A percentile compares a stretch with the other conserved stretches of the same genome.
Evolutionary conservation across 2,329 filamentous ascomycete genomes (phyloP).

Genomic region (Xylariales sp.): DNA sequence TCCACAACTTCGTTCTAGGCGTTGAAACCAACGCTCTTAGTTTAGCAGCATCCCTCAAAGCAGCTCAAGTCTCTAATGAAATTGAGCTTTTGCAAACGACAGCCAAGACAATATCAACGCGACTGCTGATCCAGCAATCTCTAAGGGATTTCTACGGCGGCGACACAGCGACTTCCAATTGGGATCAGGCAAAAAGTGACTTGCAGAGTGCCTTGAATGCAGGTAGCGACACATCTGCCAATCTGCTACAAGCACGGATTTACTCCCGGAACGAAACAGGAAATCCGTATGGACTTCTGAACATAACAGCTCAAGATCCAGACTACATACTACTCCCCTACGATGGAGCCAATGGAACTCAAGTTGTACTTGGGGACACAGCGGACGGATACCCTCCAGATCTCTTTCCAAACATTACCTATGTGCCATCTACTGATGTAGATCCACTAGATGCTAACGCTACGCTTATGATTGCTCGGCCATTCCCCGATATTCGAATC

Average conservation of each 20-base stretch:
- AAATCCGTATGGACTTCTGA: slow-evolving; percentile 46
- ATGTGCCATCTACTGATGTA: slow-evolving; percentile 38
- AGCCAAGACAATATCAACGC: slow-evolving; percentile 66
- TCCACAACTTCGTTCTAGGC: slow-evolving; percentile 47
- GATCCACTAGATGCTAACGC: slow-evolving; percentile 37
- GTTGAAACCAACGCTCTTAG: slow-evolving; percentile 60
- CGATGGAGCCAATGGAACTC: slow-evolving; percentile 48
- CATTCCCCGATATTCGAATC: slow-evolving; percentile 46
- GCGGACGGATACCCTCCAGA: slow-evolving; percentile 64
- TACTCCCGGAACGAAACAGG: slow-evolving; percentile 66
- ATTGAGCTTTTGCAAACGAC: slow-evolving; percentile 75
- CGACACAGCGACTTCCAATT: slow-evolving; percentile 56
- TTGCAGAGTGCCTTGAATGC: slow-evolving; percentile 65
- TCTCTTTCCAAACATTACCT: slow-evolving; percentile 78
- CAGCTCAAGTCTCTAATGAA: slow-evolving; percentile 73
- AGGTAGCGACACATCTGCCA: slow-evolving; percentile 43
- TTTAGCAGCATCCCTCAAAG: slow-evolving; percentile 81
- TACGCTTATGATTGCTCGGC: slow-evolving; percentile 38
- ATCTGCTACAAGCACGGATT: slow-evolving; percentile 67
- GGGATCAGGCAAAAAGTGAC: slow-evolving; percentile 57
- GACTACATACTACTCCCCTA: slow-evolving; percentile 60
- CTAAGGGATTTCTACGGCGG: slow-evolving; percentile 48
- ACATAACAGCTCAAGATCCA: slow-evolving; percentile 50
- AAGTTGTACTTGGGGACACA: slow-evolving; percentile 56
- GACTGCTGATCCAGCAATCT: slow-evolving; percentile 53